Evolutionary conservation across 192 early-diverging fungal genomes (phyloP).

Genomic region (Cetraspora pellucida): DNA sequence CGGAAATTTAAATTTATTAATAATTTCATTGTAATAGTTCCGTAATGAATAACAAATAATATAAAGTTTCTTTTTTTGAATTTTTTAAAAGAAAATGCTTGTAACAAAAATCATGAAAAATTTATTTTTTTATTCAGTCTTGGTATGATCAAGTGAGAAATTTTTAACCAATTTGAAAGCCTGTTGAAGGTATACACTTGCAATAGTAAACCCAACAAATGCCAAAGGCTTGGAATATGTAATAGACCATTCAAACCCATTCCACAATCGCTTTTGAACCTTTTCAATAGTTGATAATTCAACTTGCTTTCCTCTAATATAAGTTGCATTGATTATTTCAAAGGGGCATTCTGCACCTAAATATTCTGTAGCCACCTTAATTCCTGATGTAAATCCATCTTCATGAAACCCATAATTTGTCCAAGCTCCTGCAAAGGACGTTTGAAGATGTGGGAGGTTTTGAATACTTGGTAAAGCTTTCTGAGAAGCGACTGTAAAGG

Average conservation of each 20-base stretch:
- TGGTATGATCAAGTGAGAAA: not conserved
- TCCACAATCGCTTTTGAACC: constrained; percentile 10
- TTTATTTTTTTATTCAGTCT: too few relatives aligned
- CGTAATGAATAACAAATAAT: too few relatives aligned
- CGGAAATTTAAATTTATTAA: too few relatives aligned
- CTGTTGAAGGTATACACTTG: not conserved
- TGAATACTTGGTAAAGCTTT: constrained; percentile 49
- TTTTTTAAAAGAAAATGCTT: too few relatives aligned
- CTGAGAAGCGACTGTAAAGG: constrained; percentile 52
- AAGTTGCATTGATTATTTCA: constrained; percentile 30
- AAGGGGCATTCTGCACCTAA: constrained; percentile 53
- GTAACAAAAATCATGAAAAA: too few relatives aligned
- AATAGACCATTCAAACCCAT: not conserved
- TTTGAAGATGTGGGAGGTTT: constrained; percentile 41
- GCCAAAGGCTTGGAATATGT: not conserved
- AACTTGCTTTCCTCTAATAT: constrained; percentile 13
- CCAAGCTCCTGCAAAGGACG: constrained; percentile 63
- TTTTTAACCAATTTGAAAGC: not conserved
- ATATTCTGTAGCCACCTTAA: constrained; percentile 49
- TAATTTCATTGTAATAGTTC: too few relatives aligned
- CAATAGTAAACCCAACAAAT: not conserved
- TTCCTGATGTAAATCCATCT: constrained; percentile 62
- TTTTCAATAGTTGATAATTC: constrained; percentile 1
- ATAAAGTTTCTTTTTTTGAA: too few relatives aligned
- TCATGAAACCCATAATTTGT: constrained; percentile 72